phyloP scores from a whole-genome alignment of 805 yeast genomes.

The Candida ficus region DNA sequence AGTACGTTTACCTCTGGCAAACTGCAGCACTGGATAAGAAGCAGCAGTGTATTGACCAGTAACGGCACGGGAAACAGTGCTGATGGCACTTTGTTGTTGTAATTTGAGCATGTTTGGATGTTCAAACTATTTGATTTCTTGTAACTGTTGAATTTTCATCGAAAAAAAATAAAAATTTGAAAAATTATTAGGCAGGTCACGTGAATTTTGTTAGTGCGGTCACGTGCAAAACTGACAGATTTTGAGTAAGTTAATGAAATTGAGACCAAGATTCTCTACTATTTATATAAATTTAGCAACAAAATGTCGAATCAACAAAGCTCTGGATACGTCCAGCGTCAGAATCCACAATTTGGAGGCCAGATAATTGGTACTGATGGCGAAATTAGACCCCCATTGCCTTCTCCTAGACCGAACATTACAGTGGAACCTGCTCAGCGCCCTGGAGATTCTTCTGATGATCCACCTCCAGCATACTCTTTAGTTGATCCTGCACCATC shows the following conservation, averaged over 20 bases:
- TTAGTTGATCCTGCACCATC: constrained; percentile 24
- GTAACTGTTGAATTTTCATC: too few species aligned
- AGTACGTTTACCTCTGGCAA: constrained; percentile 48
- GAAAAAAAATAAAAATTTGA: too few species aligned
- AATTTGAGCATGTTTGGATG: constrained; percentile 3
- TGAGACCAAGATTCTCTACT: too few species aligned
- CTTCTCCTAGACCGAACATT: constrained; percentile 1
- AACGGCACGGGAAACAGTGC: constrained; percentile 1
- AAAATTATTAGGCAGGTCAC: too few species aligned
- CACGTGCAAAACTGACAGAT: too few species aligned
- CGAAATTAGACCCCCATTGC: neutral
- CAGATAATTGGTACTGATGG: neutral
- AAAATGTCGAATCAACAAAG: neutral
- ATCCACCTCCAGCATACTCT: constrained; percentile 34
- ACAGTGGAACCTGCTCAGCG: constrained; percentile 6
- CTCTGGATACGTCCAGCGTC: neutral
- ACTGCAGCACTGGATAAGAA: constrained; percentile 13
- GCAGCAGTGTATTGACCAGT: neutral
- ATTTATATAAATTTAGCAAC: too few species aligned
- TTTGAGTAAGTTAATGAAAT: too few species aligned
- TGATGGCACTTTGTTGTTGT: neutral
- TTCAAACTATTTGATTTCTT: too few species aligned
- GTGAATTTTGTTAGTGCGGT: too few species aligned
- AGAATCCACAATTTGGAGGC: neutral
- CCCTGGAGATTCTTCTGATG: constrained; percentile 11